Base-by-base conservation (phyloP, 495 filamentous ascomycete genomes). In the Penicillium soppii region DNA sequence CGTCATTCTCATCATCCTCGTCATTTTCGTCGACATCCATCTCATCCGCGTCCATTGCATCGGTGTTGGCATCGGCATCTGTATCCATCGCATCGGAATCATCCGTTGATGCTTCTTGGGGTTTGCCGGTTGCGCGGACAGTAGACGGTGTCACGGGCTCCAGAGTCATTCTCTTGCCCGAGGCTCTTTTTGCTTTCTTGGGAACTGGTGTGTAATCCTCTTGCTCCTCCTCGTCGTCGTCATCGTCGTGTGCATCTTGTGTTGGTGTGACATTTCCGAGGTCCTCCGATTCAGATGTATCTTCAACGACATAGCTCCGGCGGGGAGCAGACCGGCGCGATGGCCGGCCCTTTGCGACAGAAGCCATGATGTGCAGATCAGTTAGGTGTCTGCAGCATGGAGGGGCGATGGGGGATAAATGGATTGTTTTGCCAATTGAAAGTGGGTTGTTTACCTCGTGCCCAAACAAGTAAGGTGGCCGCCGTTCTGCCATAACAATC, bases 141-240 rank as follows among this genome's bases (percentile, higher is more conserved):
- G 71, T 63, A 25, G 74, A 68, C 7, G 81, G 77, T 17, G 76
- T 69, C 13, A 71, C 60, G 25, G 66, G 61, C n/a, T 84, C 79
- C 23, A 82, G 73, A 1, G 78, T 80, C 75, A 77, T 82, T 70
- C 80, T 77, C 65, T 77, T 79, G 48, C 76, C 72, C 50, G 72
- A 73, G 57, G 58, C 65, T 74, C 75, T 65, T 70, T 54, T 72
- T 63, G 58, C 33, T 36, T 71, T 72, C 32, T 67, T 61, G 37
- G 89, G 84, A 13, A 85, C 88, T 7, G 89, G 90, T 13, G 88
- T 89, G 55, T 89, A 94, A 19, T 92, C 89, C 33, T 91, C 86
- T 17, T 92, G 89, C 36, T 91, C 86, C 39, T 82, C 84, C 21
- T 85, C 80, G 4, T 83, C 73, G 15, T 80, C 71, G 45, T 76